phyloP scores from a whole-genome alignment of 2,329 filamentous ascomycete species.

The Colletotrichum scovillei region DNA sequence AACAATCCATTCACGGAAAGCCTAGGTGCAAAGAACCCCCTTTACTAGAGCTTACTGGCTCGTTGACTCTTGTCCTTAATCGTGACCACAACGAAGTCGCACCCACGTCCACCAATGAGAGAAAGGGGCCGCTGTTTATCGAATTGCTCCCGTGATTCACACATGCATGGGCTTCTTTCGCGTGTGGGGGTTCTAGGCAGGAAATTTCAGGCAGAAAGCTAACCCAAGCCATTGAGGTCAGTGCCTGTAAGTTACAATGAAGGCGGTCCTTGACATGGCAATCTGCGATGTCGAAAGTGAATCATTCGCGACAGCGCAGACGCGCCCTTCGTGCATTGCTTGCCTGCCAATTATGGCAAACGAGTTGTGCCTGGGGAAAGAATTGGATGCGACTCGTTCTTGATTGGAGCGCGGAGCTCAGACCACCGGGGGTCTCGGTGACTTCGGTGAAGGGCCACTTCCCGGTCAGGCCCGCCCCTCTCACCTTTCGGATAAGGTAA shows the following conservation, averaged over 20 bases:
- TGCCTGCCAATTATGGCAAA: background rate
- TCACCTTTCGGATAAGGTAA: background rate
- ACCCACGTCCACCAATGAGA: constrained; percentile 2
- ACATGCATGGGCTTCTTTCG: constrained; percentile 4
- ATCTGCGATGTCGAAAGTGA: background rate
- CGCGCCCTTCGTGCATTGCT: too few relatives aligned
- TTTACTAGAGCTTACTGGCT: background rate
- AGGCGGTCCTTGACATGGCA: background rate
- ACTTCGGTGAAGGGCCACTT: background rate
- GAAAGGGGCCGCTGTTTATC: background rate
- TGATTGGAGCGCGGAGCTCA: background rate
- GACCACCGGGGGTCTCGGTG: background rate
- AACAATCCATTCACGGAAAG: background rate
- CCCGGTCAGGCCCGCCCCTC: too few relatives aligned
- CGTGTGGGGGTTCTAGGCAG: background rate
- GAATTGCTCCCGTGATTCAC: constrained; percentile 7
- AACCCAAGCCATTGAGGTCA: background rate
- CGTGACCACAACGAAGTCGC: background rate
- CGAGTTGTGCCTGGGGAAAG: too few relatives aligned
- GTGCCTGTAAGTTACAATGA: background rate
- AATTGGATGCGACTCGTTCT: background rate
- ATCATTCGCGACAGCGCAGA: background rate
- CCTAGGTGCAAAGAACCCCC: too few relatives aligned
- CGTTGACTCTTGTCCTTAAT: background rate
- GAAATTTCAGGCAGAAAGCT: background rate